phyloP scores from a whole-genome alignment of 768 basidiomycete species.

The Collybia mongolica region DNA sequence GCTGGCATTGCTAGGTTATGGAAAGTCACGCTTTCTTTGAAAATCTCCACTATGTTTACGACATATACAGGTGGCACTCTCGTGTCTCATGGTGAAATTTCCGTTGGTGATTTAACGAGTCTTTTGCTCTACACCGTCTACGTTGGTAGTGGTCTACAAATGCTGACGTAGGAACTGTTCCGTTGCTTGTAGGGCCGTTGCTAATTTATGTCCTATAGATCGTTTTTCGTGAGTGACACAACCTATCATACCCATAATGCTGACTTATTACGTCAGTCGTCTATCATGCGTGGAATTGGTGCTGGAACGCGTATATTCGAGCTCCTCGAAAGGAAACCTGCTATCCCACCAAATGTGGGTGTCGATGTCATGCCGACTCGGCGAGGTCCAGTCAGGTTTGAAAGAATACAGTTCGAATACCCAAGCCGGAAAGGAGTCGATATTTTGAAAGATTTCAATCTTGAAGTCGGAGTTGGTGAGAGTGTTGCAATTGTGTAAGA shows the following conservation, averaged over 20 bases:
- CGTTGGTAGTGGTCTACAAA: slow-evolving; percentile 77
- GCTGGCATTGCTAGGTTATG: slow-evolving; percentile 87
- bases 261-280: slow-evolving; percentile 49
- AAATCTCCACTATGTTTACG: not conserved
- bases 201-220: slow-evolving; percentile 26
- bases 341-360: slow-evolving; percentile 67
- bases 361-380: slow-evolving; percentile 50
- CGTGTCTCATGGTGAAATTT: slow-evolving; percentile 84
- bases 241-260: slow-evolving; percentile 34
- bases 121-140: slow-evolving; percentile 90
- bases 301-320: slow-evolving; percentile 95
- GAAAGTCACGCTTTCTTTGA: slow-evolving; percentile 35
- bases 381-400: slow-evolving; percentile 75
- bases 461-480: slow-evolving; percentile 80
- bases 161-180: slow-evolving; percentile 60
- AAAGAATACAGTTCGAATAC: slow-evolving; percentile 86
- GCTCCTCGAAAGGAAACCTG: slow-evolving; percentile 77
- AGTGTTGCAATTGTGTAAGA: slow-evolving; percentile 91
- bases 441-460: slow-evolving; percentile 79
- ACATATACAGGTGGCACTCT: slow-evolving; percentile 73
- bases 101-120: slow-evolving; percentile 90
- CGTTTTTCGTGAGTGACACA: slow-evolving; percentile 43
- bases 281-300: slow-evolving; percentile 96
- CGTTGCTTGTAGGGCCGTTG: not conserved
- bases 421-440: slow-evolving; percentile 80